Evolutionary conservation across 768 basidiomycete genomes (phyloP).

Genomic region (Phaffia tasmanica): DNA sequence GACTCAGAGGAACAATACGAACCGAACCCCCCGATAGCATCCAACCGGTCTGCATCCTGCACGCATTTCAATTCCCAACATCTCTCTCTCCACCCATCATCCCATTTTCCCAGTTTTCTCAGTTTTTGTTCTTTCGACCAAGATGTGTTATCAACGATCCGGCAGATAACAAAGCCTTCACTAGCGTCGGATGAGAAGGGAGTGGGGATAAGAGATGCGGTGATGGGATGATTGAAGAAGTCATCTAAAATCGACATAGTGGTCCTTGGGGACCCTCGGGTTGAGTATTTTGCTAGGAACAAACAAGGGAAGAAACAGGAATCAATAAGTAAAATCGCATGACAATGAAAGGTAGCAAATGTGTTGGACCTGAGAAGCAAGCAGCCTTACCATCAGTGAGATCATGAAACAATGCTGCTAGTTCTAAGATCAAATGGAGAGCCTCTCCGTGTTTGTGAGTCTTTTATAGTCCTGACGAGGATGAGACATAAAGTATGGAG

Average conservation of each 20-base stretch:
- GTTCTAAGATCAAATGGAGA: constrained; percentile 40
- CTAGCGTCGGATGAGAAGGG: constrained; percentile 25
- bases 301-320: not conserved
- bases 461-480: no score
- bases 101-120: constrained; percentile 48
- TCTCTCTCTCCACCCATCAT: constrained; percentile 51
- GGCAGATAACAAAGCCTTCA: constrained; percentile 26
- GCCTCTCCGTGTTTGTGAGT: no score
- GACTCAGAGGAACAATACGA: constrained; percentile 16
- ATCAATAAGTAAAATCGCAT: not conserved
- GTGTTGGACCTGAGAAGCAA: not conserved
- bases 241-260: constrained; percentile 27
- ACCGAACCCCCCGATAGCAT: constrained; percentile 76
- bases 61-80: constrained; percentile 72
- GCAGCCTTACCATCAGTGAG: constrained; percentile 27
- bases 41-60: constrained; percentile 66
- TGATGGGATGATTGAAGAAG: constrained; percentile 27
- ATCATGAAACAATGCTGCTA: constrained; percentile 82
- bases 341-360: not conserved
- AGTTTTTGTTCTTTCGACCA: constrained; percentile 74
- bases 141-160: constrained; percentile 64
- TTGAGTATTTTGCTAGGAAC: constrained; percentile 57
- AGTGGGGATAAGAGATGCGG: constrained; percentile 24
- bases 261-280: constrained; percentile 31
- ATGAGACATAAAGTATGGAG: no score